These are phyloP conservation scores for Bromus sterilis DNA, from an alignment of 176 grass and related monocot species.

Conservation along the genomic window DNA sequence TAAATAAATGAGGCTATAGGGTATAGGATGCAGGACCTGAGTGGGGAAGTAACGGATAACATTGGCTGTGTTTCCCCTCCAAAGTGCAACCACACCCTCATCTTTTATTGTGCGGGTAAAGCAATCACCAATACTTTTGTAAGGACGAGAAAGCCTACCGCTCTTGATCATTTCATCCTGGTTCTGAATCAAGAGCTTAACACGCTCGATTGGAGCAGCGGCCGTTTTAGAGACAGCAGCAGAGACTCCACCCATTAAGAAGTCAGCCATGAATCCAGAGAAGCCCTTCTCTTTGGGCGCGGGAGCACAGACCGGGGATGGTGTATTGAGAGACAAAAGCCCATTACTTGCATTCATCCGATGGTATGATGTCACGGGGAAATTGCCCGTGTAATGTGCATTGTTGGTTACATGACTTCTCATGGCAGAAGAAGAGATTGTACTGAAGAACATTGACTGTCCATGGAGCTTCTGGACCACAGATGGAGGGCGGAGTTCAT, in stretches of 20 bases:
- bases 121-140: conserved; percentile 91
- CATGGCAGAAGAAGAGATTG: conserved; percentile 24
- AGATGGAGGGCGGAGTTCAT: conserved; percentile 23
- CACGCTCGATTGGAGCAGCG: conserved; percentile 87
- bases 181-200: conserved; percentile 94
- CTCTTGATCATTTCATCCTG: conserved; percentile 96
- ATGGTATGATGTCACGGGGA: conserved; percentile 11
- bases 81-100: conserved; percentile 63
- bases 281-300: neutral
- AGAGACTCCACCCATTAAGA: conserved; percentile 92
- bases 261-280: conserved; percentile 31
- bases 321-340: conserved; percentile 3
- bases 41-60: conserved; percentile 97
- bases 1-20: neutral
- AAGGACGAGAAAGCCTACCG: conserved; percentile 77
- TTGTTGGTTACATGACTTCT: conserved; percentile 26
- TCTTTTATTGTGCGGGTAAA: conserved; percentile 76
- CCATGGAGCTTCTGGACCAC: conserved; percentile 40
- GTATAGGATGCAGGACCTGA: conserved; percentile 32
- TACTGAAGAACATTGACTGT: conserved; percentile 31
- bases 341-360: neutral
- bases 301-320: conserved; percentile 31
- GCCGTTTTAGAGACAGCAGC: conserved; percentile 95
- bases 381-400: neutral
- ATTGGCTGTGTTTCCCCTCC: conserved; percentile 90